Percentiles rank a stretch among this genome's conserved stretches.
Conservation (phyloP, 228 moss, liverwort and hornwort species). For the Sphagnum fallax region DNA sequence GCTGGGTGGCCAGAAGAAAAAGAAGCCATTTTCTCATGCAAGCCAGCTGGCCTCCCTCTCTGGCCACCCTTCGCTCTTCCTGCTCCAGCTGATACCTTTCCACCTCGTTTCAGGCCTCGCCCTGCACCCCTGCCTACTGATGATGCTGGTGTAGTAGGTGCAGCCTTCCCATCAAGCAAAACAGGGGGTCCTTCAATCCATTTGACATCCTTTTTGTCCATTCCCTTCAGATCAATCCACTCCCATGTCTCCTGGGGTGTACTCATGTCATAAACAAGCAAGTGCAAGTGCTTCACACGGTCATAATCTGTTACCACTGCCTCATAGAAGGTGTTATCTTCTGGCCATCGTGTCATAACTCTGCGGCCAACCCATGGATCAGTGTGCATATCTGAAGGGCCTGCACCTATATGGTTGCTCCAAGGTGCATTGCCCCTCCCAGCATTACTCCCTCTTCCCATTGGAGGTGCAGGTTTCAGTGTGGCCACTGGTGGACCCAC, state of each 20-base stretch:
- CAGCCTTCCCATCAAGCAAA: constrained; percentile 20
- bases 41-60: constrained; percentile 10
- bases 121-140: constrained; percentile 51
- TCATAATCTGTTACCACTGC: constrained; percentile 55
- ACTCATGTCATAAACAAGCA: constrained; percentile 47
- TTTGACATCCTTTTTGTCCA: constrained; percentile 43
- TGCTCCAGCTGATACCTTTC: neutral
- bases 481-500: constrained; percentile 9
- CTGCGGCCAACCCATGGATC: constrained; percentile 47
- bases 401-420: constrained; percentile 30
- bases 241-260: constrained; percentile 56
- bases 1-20: constrained; percentile 1
- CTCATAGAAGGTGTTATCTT: constrained; percentile 58
- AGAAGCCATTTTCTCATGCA: constrained; percentile 6
- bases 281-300: constrained; percentile 30
- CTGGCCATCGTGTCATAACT: constrained; percentile 61
- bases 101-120: constrained; percentile 26
- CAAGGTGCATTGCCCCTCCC: constrained; percentile 1
- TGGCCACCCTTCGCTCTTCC: constrained; percentile 18
- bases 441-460: neutral
- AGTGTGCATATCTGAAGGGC: constrained; percentile 22
- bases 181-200: constrained; percentile 52
- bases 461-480: neutral
- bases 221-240: constrained; percentile 64
- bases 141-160: constrained; percentile 19